Base-by-base conservation (phyloP, 2,329 filamentous ascomycete species). In the Aspergillus eucalypticola region DNA sequence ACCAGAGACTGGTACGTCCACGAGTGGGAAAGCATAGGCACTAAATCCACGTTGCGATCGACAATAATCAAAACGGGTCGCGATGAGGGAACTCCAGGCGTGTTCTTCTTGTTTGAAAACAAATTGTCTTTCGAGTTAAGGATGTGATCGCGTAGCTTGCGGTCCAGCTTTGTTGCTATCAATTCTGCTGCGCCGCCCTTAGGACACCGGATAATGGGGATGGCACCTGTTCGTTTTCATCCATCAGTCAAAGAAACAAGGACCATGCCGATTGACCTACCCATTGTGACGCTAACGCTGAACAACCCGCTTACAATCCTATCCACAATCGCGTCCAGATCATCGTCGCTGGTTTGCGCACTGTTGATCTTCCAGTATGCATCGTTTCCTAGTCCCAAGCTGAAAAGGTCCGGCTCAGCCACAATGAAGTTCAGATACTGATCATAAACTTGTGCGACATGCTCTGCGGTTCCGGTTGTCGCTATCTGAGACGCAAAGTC, bases 371-470 rank as follows among this genome's bases (percentile, higher is more conserved):
- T 92, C 87, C 91, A 96, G 75, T 99, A 99, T 8, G 91, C 91
- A 75, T 96, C 90, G 67, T 95, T 95, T 66, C 92, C 89, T 85
- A 98, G 90, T 8, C 93, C 93, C 63, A 99, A 81, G 72, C 91
- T 96, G 79, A 99, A 99, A 4, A 99, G 82, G 74, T 98, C 94
- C 5, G 94, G 93, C 75, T 99, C 95, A 35, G 91, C 91, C 44
- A 98, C 94, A 64, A 98, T 90, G 71, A 98, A 99, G 77, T 99
- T 98, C 56, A 99, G 83, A 72, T 98, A 98, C 74, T 99, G 95
- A 74, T 99, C 95, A 69, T 89, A 99, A 6, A 99, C 86, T 71
- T 97, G 93, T 2, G 93, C 88, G 64, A 99, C 93, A 69, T 90
- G 88, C 68, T 98, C 94, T 5, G 94, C 88, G 0, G 92, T 96